Base-by-base conservation (phyloP, 805 yeast species). In the Hanseniaspora occidentalis region DNA sequence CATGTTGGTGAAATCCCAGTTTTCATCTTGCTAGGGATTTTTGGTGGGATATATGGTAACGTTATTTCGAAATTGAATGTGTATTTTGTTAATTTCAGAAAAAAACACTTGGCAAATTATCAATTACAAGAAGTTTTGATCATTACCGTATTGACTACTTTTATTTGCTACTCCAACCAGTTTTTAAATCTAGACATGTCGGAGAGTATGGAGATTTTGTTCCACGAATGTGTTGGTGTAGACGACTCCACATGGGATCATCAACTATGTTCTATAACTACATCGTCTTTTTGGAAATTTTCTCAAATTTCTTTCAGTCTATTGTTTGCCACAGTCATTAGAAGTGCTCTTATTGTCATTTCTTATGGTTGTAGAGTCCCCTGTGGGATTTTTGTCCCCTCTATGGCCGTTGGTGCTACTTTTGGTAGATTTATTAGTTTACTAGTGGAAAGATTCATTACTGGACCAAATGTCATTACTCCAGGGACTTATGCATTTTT, bases 331-430 rank as follows among this genome's bases (percentile, higher is more conserved):
- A 81, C 95, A 0, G 47, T 76, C 0, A 61, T 84, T 4, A 67
- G 98, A 42, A 74, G 79, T 64, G 47, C 69, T 0, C 67, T 92
- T 38, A 84, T 92, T 21, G 72, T 86, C 21, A 67, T 92, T 13
- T 81, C 97, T 0, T 92, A 94, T 57, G 96, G 96, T 2, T 78
- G 86, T 46, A 85, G 81, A 59, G 88, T 89, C 0, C 98, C 98
- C 0, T 94, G 96, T n/a, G 98, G 98, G 13, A 84, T 89, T 5
- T 81, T 92, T 61, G 94, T 92, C 40, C 98, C 98, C 2, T 83
- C 95, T 1, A 84, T 92, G 94, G 88, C 95, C 0, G 82, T 86
- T 1, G 98, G 98, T 18, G 96, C 97, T 0, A 75, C 95, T 0
- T 82, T 84, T 59, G 98, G 98, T 6, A 69, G 96, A 39, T 80